These are phyloP conservation scores for Metarhizium humberi DNA, from an alignment of 2,329 filamentous ascomycete genomes.

Conservation along the genomic window DNA sequence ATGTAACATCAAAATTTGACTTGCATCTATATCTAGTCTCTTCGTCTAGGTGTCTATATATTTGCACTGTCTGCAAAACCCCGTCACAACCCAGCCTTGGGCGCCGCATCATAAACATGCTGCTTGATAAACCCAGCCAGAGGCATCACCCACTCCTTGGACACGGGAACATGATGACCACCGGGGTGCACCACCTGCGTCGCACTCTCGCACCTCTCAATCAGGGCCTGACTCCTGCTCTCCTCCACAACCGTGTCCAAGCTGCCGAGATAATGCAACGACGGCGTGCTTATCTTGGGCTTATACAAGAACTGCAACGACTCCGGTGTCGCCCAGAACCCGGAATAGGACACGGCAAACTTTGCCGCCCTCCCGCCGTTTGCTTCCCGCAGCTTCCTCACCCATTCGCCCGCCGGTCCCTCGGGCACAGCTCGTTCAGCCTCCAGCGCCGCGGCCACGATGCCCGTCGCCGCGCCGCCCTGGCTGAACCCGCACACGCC, in stretches of 20 bases:
- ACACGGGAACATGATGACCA: constrained; percentile 80
- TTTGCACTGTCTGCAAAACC: not conserved
- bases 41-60: not conserved
- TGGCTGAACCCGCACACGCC: constrained; percentile 78
- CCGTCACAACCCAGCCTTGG: constrained; percentile 16
- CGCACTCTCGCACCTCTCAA: constrained; percentile 51
- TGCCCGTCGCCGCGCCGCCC: constrained; percentile 61
- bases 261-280: constrained; percentile 73
- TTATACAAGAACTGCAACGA: constrained; percentile 58
- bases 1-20: constrained; percentile 17
- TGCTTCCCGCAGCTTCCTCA: constrained; percentile 34
- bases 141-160: constrained; percentile 71
- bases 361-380: constrained; percentile 42
- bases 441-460: constrained; percentile 68
- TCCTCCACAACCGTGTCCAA: constrained; percentile 87
- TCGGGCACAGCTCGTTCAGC: constrained; percentile 17
- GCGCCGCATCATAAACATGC: constrained; percentile 19
- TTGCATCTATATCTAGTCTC: constrained; percentile 10
- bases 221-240: constrained; percentile 53
- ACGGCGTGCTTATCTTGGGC: constrained; percentile 65
- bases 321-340: constrained; percentile 57
- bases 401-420: constrained; percentile 30
- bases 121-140: constrained; percentile 60
- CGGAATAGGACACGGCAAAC: constrained; percentile 70
- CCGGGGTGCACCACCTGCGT: constrained; percentile 65